Conservation (phyloP, 2,329 filamentous ascomycete species). For the Aphanocladium album region DNA sequence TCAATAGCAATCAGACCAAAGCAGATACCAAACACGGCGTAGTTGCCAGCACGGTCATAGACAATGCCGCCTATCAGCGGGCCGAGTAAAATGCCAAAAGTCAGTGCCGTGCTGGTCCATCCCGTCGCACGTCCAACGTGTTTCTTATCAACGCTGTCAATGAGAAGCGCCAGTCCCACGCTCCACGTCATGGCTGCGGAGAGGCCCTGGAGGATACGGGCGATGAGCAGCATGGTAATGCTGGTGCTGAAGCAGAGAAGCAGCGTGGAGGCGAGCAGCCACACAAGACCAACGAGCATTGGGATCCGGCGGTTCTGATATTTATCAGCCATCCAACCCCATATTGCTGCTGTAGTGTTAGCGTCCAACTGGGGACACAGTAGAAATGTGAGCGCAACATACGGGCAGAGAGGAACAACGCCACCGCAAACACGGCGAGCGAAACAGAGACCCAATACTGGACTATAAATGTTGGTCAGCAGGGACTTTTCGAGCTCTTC, state of each 20-base stretch:
- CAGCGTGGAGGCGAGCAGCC: constrained; percentile 25
- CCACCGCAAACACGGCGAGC: constrained; percentile 28
- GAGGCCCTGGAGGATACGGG: constrained; percentile 28
- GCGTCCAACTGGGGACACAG: not conserved
- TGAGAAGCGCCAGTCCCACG: constrained; percentile 31
- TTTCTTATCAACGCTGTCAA: constrained; percentile 28
- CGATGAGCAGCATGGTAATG: constrained; percentile 28
- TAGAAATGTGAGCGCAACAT: constrained; percentile 9
- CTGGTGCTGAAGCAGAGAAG: constrained; percentile 27
- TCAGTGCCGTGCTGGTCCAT: constrained; percentile 29
- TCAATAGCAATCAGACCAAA: constrained; percentile 30
- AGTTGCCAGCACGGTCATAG: constrained; percentile 28
- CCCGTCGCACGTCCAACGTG: constrained; percentile 29
- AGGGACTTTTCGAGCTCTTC: not conserved
- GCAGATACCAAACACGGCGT: constrained; percentile 31
- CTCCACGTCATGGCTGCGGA: constrained; percentile 32
- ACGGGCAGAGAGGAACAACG: constrained; percentile 28
- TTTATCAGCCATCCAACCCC: constrained; percentile 32
- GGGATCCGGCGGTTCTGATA: constrained; percentile 27
- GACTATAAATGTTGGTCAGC: constrained; percentile 15
- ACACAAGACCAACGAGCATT: constrained; percentile 29
- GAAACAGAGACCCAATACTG: constrained; percentile 34
- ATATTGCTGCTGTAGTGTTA: constrained; percentile 24
- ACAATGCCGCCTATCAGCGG: constrained; percentile 31
- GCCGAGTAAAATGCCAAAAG: constrained; percentile 27